These are phyloP conservation scores for Botrytis hyacinthi DNA, from an alignment of 2,329 filamentous ascomycete species.

Conservation along the genomic window DNA sequence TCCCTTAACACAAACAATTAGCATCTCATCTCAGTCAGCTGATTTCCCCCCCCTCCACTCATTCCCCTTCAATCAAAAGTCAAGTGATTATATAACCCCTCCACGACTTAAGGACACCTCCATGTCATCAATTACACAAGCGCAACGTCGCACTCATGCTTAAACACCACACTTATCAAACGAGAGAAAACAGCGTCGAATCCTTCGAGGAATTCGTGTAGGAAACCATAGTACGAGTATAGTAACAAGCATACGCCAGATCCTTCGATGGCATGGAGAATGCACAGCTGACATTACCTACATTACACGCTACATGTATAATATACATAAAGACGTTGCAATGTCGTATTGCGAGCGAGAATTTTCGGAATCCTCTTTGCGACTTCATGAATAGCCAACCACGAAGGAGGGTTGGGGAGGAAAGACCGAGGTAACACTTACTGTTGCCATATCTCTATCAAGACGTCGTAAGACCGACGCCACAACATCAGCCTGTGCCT, in stretches of 20 bases:
- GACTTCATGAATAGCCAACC: background rate
- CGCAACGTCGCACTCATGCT: background rate
- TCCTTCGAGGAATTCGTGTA: background rate
- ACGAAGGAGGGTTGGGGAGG: background rate
- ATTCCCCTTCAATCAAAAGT: background rate
- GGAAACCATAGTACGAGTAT: background rate
- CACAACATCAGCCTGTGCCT: slow-evolving; percentile 21
- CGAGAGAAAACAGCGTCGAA: background rate
- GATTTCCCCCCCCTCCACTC: background rate
- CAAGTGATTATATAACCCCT: background rate
- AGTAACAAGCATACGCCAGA: background rate
- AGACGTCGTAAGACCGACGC: slow-evolving; percentile 18
- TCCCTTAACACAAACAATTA: slow-evolving; percentile 25
- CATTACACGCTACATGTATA: background rate
- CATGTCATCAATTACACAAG: slow-evolving; percentile 16
- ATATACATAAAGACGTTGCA: slow-evolving; percentile 6
- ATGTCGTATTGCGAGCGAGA: background rate
- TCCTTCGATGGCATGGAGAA: slow-evolving; percentile 13
- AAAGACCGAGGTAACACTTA: slow-evolving; percentile 15
- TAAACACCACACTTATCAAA: background rate
- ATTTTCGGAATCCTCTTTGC: background rate
- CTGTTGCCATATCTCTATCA: slow-evolving; percentile 29
- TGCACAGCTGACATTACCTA: slow-evolving; percentile 13
- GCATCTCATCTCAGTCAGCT: slow-evolving; percentile 6
- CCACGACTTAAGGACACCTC: background rate